Base-by-base conservation (phyloP, 805 yeast species). In the Middelhovenomyces tepae region DNA sequence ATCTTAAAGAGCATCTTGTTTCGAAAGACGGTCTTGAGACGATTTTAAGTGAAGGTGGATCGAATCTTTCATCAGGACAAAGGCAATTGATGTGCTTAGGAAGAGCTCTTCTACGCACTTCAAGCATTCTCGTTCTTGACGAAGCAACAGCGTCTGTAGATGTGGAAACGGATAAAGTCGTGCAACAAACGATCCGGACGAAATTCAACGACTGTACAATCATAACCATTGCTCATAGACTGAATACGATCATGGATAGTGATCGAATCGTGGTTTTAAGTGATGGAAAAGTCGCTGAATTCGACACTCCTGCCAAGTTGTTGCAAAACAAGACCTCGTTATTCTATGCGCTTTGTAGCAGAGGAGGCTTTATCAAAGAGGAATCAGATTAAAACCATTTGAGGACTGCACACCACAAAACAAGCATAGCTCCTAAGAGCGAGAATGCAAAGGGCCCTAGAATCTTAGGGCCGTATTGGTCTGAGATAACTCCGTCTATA, bases 121-220 rank as follows among this genome's bases (percentile, higher is more conserved):
- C 91, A 3, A 77, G 74, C 51, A 76, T 85, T 37, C 63, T 85
- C 38, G 83, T 86, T 37, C 59, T 85, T 37, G 95, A 85, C 54
- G 95, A 86, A 58, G 95, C 81, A n/a, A 74, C 81, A 1, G 91
- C 94, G 1, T 84, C 94, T 9, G 91, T 84, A 19, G 95, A 85
- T 54, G 82, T 80, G 13, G 84, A 83, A 52, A 84, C 94, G 1
- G 94, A 85, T 51, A 67, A 71, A 43, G 65, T 83, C 33, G 69
- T 84, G 26, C 94, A 84, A 59, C 75, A 77, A 46, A 84, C 94
- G 0, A 83, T 85, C 30, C 69, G 94, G 43, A 52, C 61, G 4
- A 80, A 75, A 50, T 85, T 85, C 53, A 67, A 62, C 31, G 75
- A 79, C 42, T 71, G 83, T 45, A 86, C 95, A 0, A 83, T 86